Evolutionary conservation across 257 asterid genomes (phyloP).

Genomic region (Fraxinus americana): DNA sequence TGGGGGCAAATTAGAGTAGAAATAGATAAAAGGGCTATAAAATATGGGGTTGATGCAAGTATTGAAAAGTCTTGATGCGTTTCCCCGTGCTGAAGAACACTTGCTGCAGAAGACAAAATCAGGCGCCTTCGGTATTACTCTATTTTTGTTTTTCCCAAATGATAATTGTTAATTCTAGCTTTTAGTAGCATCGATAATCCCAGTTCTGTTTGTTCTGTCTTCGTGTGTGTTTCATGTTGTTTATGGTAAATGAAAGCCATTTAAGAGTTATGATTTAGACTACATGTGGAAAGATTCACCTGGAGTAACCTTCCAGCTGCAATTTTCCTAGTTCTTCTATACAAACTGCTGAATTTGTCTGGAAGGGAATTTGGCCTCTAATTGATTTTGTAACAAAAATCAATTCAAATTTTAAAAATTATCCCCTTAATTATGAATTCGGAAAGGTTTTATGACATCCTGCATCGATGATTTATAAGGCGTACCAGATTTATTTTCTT

Average conservation of each 20-base stretch:
- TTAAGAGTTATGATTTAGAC: neutral
- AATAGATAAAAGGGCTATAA: neutral
- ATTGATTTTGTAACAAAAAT: neutral
- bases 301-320: neutral
- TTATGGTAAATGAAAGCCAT: slow-evolving; percentile 3
- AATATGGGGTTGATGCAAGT: slow-evolving; percentile 84
- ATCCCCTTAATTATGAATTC: neutral
- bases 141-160: neutral
- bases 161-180: neutral
- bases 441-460: neutral
- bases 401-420: neutral
- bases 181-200: neutral
- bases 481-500: slow-evolving; percentile 13
- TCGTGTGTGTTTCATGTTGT: neutral
- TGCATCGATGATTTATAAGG: slow-evolving; percentile 4
- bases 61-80: slow-evolving; percentile 78
- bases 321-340: neutral
- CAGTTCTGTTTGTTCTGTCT: neutral
- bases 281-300: neutral
- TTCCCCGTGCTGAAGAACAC: slow-evolving; percentile 96
- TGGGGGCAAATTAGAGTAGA: neutral
- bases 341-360: neutral
- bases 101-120: slow-evolving; percentile 87
- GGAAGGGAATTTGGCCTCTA: too few species aligned
- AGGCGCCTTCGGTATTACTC: slow-evolving; percentile 80